A percentile compares a stretch with the other conserved stretches of the same genome.
phyloP scores from a whole-genome alignment of 371 early-diverging fungal genomes.

The Mortierella sp. region DNA sequence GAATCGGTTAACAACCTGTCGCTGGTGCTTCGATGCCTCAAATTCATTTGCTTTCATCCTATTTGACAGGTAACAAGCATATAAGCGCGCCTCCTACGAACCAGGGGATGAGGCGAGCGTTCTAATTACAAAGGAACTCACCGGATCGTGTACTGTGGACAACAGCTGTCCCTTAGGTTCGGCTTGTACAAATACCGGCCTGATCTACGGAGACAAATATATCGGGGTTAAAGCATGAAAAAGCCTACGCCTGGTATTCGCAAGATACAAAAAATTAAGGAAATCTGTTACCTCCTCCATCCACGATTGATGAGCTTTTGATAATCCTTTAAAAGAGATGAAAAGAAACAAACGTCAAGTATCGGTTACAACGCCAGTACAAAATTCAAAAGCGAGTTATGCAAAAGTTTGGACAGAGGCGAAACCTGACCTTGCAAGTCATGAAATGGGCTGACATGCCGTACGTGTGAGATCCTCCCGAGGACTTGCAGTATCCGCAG shows the following conservation, averaged over 20 bases:
- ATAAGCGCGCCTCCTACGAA: too few relatives aligned
- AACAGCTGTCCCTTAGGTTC: conserved; percentile 69
- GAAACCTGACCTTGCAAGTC: conserved; percentile 36
- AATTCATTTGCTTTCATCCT: conserved; percentile 67
- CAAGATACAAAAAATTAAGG: too few relatives aligned
- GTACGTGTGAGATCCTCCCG: conserved; percentile 60
- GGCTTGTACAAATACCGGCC: conserved; percentile 76
- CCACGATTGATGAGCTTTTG: conserved; percentile 75
- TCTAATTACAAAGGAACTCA: conserved; percentile 38
- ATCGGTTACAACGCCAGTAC: too few relatives aligned
- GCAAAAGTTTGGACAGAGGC: too few relatives aligned
- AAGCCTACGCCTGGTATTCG: too few relatives aligned
- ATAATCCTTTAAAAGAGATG: conserved; percentile 62
- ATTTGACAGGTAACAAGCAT: too few relatives aligned
- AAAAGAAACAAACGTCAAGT: neutral
- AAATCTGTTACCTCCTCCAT: conserved; percentile 80
- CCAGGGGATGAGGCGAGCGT: too few relatives aligned
- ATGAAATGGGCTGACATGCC: conserved; percentile 67
- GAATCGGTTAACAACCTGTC: conserved; percentile 72
- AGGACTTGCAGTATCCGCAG: conserved; percentile 70
- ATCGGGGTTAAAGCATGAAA: too few relatives aligned
- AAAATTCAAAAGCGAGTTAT: too few relatives aligned
- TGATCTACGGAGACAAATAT: too few relatives aligned
- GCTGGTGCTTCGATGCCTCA: conserved; percentile 72
- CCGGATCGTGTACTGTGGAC: conserved; percentile 79